Base-by-base conservation (phyloP, 208 protist genomes). In the Leishmania gerbilli region DNA sequence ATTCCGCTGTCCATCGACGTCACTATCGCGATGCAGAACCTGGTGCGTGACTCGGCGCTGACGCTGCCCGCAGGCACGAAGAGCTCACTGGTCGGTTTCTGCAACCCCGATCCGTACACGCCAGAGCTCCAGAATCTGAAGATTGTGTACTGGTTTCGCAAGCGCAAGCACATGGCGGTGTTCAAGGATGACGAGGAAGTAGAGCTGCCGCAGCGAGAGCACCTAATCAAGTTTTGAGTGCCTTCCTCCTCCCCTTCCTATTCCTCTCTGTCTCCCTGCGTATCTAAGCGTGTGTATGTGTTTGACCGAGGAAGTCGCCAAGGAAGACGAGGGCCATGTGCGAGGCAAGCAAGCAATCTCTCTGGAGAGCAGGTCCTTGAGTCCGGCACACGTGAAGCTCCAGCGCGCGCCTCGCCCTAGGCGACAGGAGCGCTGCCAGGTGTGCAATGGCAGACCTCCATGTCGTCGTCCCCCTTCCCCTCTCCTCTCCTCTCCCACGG, bases 61-160 rank as follows among this genome's bases (percentile, higher is more conserved):
- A 79, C 84, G 67, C 90, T 98, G 42, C 93, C 93, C 34, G 83
- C 64, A 7, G 95, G 90, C 47, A 89, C 89, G 34, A 96, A 96
- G 82, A 90, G 87, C 55, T 86, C 82, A 62, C 84, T 98, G 2
- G 89, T 93, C 3, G 95, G 95, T 68, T 97, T 98, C 88, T 95
- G 88, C 77, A 92, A 98, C 69, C 93, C 95, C 0, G 92, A 97
- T 79, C 95, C 95, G 51, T 95, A 91, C 89, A 95, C 94, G 37
- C 84, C 84, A n/a, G 93, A 97, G 86, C 49, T 80, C 76, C 96
- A 98, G 81, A 77, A 92, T 79, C 85, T 98, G 51, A 95, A 93
- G 80, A 90, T 98, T 79, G 84, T 90, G 56, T 98, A 98, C 85
- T 92, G 91, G 88, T 98, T 98, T 80, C 88, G 89, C 42, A 89